Base-by-base conservation (phyloP, 2,329 filamentous ascomycete genomes). In the Leptoxyphium fumago region DNA sequence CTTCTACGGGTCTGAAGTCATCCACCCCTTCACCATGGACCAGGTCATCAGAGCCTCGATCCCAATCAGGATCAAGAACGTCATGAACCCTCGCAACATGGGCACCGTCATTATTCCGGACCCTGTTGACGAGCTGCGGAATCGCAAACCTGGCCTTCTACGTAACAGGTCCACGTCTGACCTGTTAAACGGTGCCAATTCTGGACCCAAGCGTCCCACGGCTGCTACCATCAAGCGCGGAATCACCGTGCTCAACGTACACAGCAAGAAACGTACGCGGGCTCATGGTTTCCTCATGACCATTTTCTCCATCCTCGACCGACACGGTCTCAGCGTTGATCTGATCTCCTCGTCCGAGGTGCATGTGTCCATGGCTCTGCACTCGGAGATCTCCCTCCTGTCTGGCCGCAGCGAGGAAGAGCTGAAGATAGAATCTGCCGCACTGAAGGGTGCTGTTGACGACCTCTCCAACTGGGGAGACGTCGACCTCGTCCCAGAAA, bases 1-100 rank as follows among this genome's bases (percentile, higher is more conserved):
- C 17, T 74, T 72, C 51, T 73, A 73, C 52, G 71, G 71, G 46
- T 71, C 88, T 48, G 91, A 98, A 64, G 91, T 98, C 59, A 98
- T 98, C 54, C 91, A 98, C 62, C 91, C 94, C 52, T 82, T 95
- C 61, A 98, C 91, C 55, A 96, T 98, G 88, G 89, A 96, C 66
- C 91, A 96, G 65, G 76, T 80, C 45, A 79, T 80, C 48, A 72
- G 71, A 56, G 84, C 84, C 1, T 80, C 81, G 42, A 91, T 91
- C 56, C 83, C 80, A 13, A 88, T 91, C 56, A 82, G 85, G 51
- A 91, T 91, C 67, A 91, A 91, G 70, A 93, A 93, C 58, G 84
- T 93, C 60, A 88, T 87, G 69, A 91, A 91, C 60, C 83, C 84
- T 0, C 74, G 78, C 38, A 83, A 82, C 45, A 76, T 75, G 42